Base-by-base conservation (phyloP, 495 filamentous ascomycete species). In the Penicillium subrubescens region DNA sequence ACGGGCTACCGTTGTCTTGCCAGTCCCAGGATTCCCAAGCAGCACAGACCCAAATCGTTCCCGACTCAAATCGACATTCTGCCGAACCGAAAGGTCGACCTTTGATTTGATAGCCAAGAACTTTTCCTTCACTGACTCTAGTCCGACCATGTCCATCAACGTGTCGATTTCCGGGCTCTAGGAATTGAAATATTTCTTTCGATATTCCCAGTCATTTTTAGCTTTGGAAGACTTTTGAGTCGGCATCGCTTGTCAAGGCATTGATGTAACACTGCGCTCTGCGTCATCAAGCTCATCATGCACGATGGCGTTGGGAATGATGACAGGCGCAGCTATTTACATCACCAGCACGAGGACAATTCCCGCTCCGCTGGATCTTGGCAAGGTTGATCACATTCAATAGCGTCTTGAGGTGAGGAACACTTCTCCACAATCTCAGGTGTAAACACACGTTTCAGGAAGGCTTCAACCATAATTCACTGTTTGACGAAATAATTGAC, bases 1-100 rank as follows among this genome's bases (percentile, higher is more conserved):
- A 7, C 90, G 82, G n/a, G 91, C 91, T 15, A 94, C 87, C 0
- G 91, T 94, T 0, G 92, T 94, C 79, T 94, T 96, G 1, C 91
- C 91, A 57, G 90, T 94, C 10, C 92, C 92, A 0, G 92, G 92
- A 73, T 94, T 96, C 1, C 92, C 92, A 0, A 92, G 80, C 14
- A 96, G 79, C 0, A 83, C 83, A 1, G 83, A 79, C 19, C 88
- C 84, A 62, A 90, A 88, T 15, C 91, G 77, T 61, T 92, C 87
- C 0, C 74, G 67, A 29, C 78, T 81, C 5, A 91, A 69, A 53
- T 87, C 80, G 0, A 81, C 72, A 1, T 75, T 75, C 61, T 94
- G 92, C 0, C 86, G 77, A 0, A 87, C 35, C 0, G 78, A 62
- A 0, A 82, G 84, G 48, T 94, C 90, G 1, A 94, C 84, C 61